These are phyloP conservation scores for Jamesozyma rosinii DNA, from an alignment of 805 yeast genomes.

Conservation along the genomic window DNA sequence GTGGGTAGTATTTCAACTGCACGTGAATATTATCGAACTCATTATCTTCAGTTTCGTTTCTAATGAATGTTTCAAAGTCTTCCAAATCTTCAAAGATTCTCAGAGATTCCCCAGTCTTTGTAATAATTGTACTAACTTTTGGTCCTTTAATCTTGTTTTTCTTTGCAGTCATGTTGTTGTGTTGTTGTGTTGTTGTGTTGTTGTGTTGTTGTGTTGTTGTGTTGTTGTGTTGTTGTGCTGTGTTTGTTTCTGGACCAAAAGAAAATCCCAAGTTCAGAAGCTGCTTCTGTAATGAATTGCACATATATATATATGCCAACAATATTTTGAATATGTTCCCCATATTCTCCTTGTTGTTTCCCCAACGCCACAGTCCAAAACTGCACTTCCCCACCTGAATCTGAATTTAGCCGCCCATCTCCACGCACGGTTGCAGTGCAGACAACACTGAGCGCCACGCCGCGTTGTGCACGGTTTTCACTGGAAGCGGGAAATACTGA, in stretches of 20 bases:
- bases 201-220: background rate
- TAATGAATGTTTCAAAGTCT: conserved; percentile 53
- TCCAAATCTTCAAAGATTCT: conserved; percentile 51
- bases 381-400: too few species aligned
- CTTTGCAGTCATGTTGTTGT: conserved; percentile 20
- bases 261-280: background rate
- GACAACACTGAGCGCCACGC: too few species aligned
- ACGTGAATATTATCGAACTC: conserved; percentile 64
- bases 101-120: conserved; percentile 24
- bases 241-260: background rate
- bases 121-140: conserved; percentile 21
- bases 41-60: conserved; percentile 69
- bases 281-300: too few species aligned
- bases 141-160: conserved; percentile 26
- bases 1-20: conserved; percentile 60
- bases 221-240: background rate
- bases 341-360: background rate
- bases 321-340: too few species aligned
- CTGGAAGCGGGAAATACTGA: too few species aligned
- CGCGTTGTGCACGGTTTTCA: too few species aligned
- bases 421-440: too few species aligned
- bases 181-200: background rate
- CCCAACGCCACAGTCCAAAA: too few species aligned
- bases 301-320: too few species aligned
- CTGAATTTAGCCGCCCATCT: too few species aligned